Base-by-base conservation (phyloP, 2,329 filamentous ascomycete genomes). In the Periconia digitata region DNA sequence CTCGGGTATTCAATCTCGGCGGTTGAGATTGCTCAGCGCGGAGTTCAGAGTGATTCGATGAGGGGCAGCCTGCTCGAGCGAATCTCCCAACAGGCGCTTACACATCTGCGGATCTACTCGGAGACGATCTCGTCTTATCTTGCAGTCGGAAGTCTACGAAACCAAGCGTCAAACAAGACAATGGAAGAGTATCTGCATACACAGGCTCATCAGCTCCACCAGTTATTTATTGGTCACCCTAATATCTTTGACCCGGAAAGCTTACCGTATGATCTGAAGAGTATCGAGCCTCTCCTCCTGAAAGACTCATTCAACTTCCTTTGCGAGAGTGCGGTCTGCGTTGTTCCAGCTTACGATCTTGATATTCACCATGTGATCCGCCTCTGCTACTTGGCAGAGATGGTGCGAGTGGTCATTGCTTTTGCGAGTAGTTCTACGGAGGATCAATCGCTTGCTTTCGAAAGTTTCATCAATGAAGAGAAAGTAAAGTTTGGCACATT, bases 1-100 rank as follows among this genome's bases (percentile, higher is more conserved):
- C 84, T 96, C 13, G 92, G 90, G 2, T 90, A 85, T 66, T 92
- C 92, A 0, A 91, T 99, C 49, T 86, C 91, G 8, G 85, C 91
- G 0, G 85, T 89, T 3, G 94, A 99, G 72, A 96, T 97, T 56
- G 86, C 92, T 54, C 91, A 96, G 68, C 87, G 94, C 59, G 94
- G 94, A 6, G 78, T 90, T 3, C 87, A 90, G 59, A 84, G 85
- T 18, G 83, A 87, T 55, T 81, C 83, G 40, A 45, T 65, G 20
- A 86, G 89, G 45, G 79, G 84, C 69, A 92, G 87, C 5, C 74
- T 97, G 39, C 72, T 97, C 17, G 87, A 92, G 56, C 91, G 86
- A 62, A 87, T 97, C 43, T 86, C 94, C 0, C 87, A 92, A 47
- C 85, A 95, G 67, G 81, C 84, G 1, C 76, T 99, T 50, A 94